Percentiles rank a stretch among this genome's conserved stretches.
Conservation (phyloP, 495 filamentous ascomycete species). For the Tuber melanosporum region DNA sequence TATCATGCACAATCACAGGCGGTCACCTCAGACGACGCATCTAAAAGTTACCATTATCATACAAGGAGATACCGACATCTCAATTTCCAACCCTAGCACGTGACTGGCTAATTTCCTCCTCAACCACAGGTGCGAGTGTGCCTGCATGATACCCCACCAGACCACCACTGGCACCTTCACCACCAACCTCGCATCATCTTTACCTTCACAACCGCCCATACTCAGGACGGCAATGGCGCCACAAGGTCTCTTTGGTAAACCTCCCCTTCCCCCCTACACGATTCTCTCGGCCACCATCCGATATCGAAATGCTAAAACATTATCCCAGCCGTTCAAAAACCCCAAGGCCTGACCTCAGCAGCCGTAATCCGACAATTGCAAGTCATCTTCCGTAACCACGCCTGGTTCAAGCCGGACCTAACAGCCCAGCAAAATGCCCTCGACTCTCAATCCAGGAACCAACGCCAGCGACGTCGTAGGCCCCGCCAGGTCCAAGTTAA, state of each 20-base stretch:
- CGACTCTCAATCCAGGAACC: neutral
- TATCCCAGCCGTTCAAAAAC: neutral
- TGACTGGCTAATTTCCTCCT: neutral
- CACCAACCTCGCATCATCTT: neutral
- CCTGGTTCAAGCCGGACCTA: neutral
- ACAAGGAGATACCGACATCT: too few species aligned
- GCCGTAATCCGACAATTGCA: neutral
- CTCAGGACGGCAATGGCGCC: neutral
- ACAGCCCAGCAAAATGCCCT: neutral
- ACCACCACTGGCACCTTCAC: neutral
- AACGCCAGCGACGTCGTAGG: neutral
- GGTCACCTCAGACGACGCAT: too few species aligned
- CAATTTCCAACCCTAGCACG: neutral
- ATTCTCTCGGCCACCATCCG: neutral
- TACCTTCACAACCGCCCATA: neutral
- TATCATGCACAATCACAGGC: too few species aligned
- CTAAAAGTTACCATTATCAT: too few species aligned
- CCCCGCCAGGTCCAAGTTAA: conserved; percentile 62
- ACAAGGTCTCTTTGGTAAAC: neutral
- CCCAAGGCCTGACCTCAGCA: neutral
- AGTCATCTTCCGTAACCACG: neutral
- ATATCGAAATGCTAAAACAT: neutral
- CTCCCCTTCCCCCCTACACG: neutral
- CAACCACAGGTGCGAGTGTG: too few species aligned
- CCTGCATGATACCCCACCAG: neutral